Base-by-base conservation (phyloP, 1,139 yeast species). In the Geotrichum macrosporum region DNA sequence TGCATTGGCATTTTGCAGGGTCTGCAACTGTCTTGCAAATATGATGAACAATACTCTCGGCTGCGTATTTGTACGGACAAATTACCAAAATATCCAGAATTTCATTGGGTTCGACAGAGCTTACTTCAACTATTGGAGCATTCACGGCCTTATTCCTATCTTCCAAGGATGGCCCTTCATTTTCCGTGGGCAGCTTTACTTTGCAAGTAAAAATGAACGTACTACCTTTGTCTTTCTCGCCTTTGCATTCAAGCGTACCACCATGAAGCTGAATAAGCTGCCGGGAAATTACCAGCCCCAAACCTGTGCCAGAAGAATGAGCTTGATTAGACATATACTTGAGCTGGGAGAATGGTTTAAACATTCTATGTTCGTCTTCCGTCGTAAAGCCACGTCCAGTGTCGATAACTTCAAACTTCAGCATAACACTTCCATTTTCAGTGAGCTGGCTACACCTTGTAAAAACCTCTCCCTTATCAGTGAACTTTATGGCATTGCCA, bases 311-410 rank as follows among this genome's bases (percentile, higher is more conserved):
- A 59, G 83, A 81, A 50, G 47, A 15, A 9, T 40, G 27, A 15
- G 40, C 20, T n/a, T 37, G 38, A 4, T 22, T 19, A 2, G 26
- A 9, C 34, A 38, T 21, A 2, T 41, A 22, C 37, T 44, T 42
- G 19, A 95, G 94, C 67, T 88, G 96, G 29, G 87, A 85, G 68
- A 87, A 88, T 2, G 96, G 96, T 60, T 87, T 95, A 67, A 88
- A 88, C 39, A 88, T 94, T 49, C 86, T 68, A 10, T 81, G 79
- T 21, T 63, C 62, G 48, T 64, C 69, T 29, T 60, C 66, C 20
- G 57, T 55, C 47, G 84, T 92, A 52, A 88, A 88, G 54, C 96
- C 96, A 1, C 95, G 84, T 4, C 96, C 96, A 0, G 95, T 86
- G 63, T 88, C 96, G 38, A 75, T 75, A 19, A 87, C 94, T 53